These are phyloP conservation scores for Podospora appendiculata DNA, from an alignment of 495 filamentous ascomycete genomes.

Conservation along the genomic window DNA sequence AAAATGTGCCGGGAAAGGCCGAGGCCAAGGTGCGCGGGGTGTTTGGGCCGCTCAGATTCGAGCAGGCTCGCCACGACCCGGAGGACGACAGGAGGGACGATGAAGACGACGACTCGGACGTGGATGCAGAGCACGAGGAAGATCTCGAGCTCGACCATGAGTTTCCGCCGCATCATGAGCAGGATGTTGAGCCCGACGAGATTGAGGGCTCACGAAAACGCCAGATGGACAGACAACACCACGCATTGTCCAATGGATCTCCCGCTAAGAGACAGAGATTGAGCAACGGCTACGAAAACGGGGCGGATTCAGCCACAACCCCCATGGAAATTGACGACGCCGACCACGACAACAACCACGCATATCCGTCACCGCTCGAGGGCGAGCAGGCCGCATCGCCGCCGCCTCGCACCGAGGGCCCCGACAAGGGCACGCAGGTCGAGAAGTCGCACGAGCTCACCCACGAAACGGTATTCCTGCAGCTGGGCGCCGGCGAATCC, in stretches of 20 bases:
- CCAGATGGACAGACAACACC: slow-evolving; percentile 36
- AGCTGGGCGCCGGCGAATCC: slow-evolving; percentile 51
- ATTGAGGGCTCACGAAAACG: slow-evolving; percentile 44
- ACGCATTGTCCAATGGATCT: slow-evolving; percentile 41
- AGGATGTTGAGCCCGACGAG: slow-evolving; percentile 26
- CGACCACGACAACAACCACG: slow-evolving; percentile 42
- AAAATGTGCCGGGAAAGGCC: slow-evolving; percentile 36
- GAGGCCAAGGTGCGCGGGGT: slow-evolving; percentile 36
- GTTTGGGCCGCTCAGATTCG: slow-evolving; percentile 39
- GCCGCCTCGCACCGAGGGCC: slow-evolving; percentile 52
- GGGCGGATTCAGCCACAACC: slow-evolving; percentile 50
- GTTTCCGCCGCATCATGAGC: slow-evolving; percentile 12
- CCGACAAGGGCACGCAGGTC: slow-evolving; percentile 64
- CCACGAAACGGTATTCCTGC: slow-evolving; percentile 57
- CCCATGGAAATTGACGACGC: slow-evolving; percentile 52
- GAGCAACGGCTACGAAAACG: slow-evolving; percentile 56
- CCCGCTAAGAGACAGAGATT: slow-evolving; percentile 45
- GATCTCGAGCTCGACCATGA: slow-evolving; percentile 5
- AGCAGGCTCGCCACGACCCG: slow-evolving; percentile 20
- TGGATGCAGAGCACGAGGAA: slow-evolving; percentile 16
- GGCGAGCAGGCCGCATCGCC: slow-evolving; percentile 48
- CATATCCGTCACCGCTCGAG: slow-evolving; percentile 49
- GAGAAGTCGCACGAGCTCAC: slow-evolving; percentile 57
- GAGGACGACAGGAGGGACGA: slow-evolving; percentile 19
- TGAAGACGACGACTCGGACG: slow-evolving; percentile 23